Evolutionary conservation across 2,329 filamentous ascomycete genomes (phyloP).

Genomic region (Aspergillus sp.): DNA sequence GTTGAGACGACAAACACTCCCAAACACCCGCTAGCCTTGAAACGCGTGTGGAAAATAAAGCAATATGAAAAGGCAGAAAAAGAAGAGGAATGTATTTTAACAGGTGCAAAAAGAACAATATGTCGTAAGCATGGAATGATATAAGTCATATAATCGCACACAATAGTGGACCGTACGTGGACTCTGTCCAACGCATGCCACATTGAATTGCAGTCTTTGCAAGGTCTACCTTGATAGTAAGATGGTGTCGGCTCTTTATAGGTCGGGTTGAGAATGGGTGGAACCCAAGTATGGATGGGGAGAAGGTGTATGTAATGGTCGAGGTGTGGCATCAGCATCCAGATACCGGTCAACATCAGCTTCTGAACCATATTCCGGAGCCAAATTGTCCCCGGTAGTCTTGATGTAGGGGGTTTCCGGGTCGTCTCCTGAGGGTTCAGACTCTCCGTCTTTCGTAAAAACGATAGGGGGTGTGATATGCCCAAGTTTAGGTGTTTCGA

Average conservation of each 20-base stretch:
- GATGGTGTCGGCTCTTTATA: constrained; percentile 21
- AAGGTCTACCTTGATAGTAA: neutral
- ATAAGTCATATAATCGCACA: constrained; percentile 9
- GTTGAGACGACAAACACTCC: constrained; percentile 18
- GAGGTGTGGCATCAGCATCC: constrained; percentile 37
- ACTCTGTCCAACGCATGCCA: neutral
- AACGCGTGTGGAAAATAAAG: constrained; percentile 5
- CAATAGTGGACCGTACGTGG: constrained; percentile 12
- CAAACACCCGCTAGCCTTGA: constrained; percentile 25
- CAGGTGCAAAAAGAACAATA: constrained; percentile 25
- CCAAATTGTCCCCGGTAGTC: constrained; percentile 21
- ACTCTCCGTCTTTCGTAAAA: constrained; percentile 11
- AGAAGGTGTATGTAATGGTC: constrained; percentile 33
- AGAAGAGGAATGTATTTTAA: constrained; percentile 28
- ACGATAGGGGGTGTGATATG: constrained; percentile 36
- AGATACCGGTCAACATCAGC: constrained; percentile 24
- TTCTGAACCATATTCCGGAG: constrained; percentile 19
- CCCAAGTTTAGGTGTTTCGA: constrained; percentile 22
- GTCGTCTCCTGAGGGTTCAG: constrained; percentile 1
- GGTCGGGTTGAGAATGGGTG: constrained; percentile 29
- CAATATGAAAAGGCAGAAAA: neutral
- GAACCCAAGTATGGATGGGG: constrained; percentile 27
- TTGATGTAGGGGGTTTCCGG: constrained; percentile 26
- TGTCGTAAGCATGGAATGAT: constrained; percentile 20
- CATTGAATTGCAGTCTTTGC: constrained; percentile 16